phyloP scores from a whole-genome alignment of 192 early-diverging fungal genomes.

The Linnemannia schmuckeri region DNA sequence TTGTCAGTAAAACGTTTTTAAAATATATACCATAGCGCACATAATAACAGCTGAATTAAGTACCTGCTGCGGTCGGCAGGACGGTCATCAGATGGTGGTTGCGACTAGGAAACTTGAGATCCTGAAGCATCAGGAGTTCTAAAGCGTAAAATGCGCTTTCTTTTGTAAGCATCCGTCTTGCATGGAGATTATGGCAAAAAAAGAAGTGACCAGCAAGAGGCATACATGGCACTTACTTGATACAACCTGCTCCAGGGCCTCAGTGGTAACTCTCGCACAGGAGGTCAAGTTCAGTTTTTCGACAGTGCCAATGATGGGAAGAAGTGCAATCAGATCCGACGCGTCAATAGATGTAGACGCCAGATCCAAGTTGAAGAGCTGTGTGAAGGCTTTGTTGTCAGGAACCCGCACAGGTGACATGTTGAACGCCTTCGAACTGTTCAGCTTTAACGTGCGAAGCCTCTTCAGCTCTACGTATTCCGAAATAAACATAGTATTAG shows the following conservation, averaged over 20 bases:
- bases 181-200: no score
- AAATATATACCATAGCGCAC: neutral
- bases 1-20: neutral
- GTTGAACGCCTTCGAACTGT: slow-evolving; percentile 39
- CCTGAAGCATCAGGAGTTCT: slow-evolving; percentile 47
- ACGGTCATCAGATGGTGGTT: slow-evolving; percentile 63
- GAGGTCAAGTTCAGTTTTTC: slow-evolving; percentile 26
- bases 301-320: slow-evolving; percentile 2
- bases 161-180: no score
- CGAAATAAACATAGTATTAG: neutral
- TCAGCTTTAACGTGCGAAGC: slow-evolving; percentile 41
- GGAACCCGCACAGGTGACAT: slow-evolving; percentile 25
- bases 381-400: neutral
- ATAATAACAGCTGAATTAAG: neutral
- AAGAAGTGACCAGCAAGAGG: neutral
- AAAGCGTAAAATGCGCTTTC: neutral
- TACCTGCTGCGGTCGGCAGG: slow-evolving; percentile 53
- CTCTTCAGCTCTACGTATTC: slow-evolving; percentile 22
- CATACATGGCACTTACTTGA: neutral
- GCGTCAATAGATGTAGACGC: slow-evolving; percentile 22
- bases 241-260: slow-evolving; percentile 18
- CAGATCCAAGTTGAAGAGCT: slow-evolving; percentile 22
- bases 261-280: slow-evolving; percentile 5
- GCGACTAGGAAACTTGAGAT: slow-evolving; percentile 62
- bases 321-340: slow-evolving; percentile 13